These are phyloP conservation scores for Potentilla sterilis DNA, from an alignment of 306 rosid species.

Conservation along the genomic window DNA sequence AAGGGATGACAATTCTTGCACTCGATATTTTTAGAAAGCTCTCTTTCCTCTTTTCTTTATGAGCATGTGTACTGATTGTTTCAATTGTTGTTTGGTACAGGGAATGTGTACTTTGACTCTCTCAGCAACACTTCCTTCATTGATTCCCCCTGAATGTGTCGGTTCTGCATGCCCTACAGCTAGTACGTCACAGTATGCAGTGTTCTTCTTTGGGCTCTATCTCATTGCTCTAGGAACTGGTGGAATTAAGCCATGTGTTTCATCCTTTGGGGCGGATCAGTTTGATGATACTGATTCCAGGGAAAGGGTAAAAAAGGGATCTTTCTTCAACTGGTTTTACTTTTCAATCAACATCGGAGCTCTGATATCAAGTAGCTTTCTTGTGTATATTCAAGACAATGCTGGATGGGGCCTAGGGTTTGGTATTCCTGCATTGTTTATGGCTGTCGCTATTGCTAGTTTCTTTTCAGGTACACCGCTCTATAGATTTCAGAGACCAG, in stretches of 20 bases:
- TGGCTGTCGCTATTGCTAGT: slow-evolving; percentile 79
- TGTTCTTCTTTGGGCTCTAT: slow-evolving; percentile 91
- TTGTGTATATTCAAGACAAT: slow-evolving; percentile 96
- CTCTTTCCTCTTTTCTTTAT: neutral
- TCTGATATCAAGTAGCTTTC: slow-evolving; percentile 69
- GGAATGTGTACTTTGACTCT: slow-evolving; percentile 96
- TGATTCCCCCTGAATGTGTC: slow-evolving; percentile 67
- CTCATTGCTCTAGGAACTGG: slow-evolving; percentile 97
- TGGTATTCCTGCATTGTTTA: slow-evolving; percentile 89
- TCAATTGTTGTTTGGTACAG: slow-evolving; percentile 43
- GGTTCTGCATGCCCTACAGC: slow-evolving; percentile 78
- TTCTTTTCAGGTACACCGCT: slow-evolving; percentile 83
- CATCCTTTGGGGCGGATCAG: slow-evolving; percentile 96
- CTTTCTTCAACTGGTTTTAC: slow-evolving; percentile 98
- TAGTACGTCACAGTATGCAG: slow-evolving; percentile 74
- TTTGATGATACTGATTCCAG: slow-evolving; percentile 86
- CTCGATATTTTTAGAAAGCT: neutral
- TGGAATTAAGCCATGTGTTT: slow-evolving; percentile 94
- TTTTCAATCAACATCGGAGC: slow-evolving; percentile 91
- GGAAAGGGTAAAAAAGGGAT: slow-evolving; percentile 89
- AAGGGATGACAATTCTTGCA: neutral
- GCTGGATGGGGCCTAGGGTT: slow-evolving; percentile 98
- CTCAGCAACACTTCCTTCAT: slow-evolving; percentile 71
- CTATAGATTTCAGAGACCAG: slow-evolving; percentile 93
- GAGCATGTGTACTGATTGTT: neutral